Percentiles rank a stretch among this genome's conserved stretches.
These are phyloP conservation scores for Centrapalus pauciflorus DNA, from an alignment of 129 eudicot genomes.

Conservation along the genomic window DNA sequence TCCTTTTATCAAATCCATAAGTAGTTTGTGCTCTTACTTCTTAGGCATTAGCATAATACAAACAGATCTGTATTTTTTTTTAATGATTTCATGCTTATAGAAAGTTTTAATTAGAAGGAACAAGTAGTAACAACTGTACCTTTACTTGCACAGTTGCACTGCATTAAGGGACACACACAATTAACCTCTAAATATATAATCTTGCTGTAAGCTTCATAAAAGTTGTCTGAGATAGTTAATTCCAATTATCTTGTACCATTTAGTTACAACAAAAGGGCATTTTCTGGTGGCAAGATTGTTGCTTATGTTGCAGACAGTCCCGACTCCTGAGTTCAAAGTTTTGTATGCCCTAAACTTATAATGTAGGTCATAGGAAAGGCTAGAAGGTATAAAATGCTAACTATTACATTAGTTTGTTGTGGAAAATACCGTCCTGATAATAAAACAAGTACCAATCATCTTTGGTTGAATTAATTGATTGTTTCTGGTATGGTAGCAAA, in stretches of 20 bases:
- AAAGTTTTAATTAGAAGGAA: no score
- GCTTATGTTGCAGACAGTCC: neutral
- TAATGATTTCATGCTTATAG: no score
- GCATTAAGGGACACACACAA: neutral
- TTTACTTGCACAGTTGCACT: no score
- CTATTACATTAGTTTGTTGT: neutral
- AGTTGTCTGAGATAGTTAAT: neutral
- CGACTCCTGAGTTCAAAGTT: neutral
- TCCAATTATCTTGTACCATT: neutral
- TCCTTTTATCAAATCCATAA: no score
- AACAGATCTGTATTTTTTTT: no score
- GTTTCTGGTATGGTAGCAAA: neutral
- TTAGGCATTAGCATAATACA: no score
- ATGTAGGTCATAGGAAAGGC: neutral
- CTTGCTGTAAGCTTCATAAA: neutral
- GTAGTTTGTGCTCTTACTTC: no score
- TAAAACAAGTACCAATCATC: neutral
- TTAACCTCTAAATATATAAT: neutral
- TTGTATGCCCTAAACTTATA: neutral
- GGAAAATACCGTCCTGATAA: neutral
- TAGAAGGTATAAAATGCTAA: neutral
- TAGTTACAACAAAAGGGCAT: neutral
- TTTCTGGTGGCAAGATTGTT: neutral
- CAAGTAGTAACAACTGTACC: no score
- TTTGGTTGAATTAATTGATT: neutral